A percentile compares a stretch with the other conserved stretches of the same genome.
These are phyloP conservation scores for Phytophthora chlamydospora DNA, from an alignment of 352 stramenopile genomes.

Conservation along the genomic window DNA sequence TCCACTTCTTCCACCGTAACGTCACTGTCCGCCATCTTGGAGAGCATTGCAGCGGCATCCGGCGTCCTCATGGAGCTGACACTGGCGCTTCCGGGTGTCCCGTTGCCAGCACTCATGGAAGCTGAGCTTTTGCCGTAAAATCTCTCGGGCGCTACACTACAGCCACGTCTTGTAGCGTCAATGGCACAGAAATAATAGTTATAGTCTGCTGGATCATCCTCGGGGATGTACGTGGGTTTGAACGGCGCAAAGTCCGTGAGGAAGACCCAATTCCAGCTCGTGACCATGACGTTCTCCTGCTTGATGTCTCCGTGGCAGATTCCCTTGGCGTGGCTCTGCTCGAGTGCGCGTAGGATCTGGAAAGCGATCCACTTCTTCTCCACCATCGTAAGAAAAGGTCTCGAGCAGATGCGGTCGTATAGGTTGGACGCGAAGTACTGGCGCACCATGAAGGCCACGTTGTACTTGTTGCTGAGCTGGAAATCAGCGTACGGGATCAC, in stretches of 20 bases:
- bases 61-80: slow-evolving; percentile 43
- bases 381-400: slow-evolving; percentile 94
- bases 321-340: slow-evolving; percentile 92
- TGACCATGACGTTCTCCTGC: slow-evolving; percentile 98
- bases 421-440: slow-evolving; percentile 97
- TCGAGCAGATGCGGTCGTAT: slow-evolving; percentile 95
- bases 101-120: slow-evolving; percentile 6
- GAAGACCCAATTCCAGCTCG: slow-evolving; percentile 97
- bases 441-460: slow-evolving; percentile 94
- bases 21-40: slow-evolving; percentile 75
- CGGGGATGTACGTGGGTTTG: slow-evolving; percentile 94
- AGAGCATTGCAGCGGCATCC: slow-evolving; percentile 69
- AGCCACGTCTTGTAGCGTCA: slow-evolving; percentile 88
- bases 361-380: slow-evolving; percentile 99
- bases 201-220: slow-evolving; percentile 96
- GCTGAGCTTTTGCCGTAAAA: slow-evolving; percentile 55
- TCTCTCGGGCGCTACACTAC: slow-evolving; percentile 95
- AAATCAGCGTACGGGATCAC: slow-evolving; percentile 86
- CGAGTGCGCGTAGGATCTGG: slow-evolving; percentile 95
- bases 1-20: slow-evolving; percentile 75
- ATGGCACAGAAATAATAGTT: slow-evolving; percentile 95
- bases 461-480: slow-evolving; percentile 75
- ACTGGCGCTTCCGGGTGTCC: slow-evolving; percentile 26
- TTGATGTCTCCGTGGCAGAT: slow-evolving; percentile 98
- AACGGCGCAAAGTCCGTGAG: slow-evolving; percentile 97